These are phyloP conservation scores for Fusarium subtropicale DNA, from an alignment of 2,329 filamentous ascomycete genomes.

Conservation along the genomic window DNA sequence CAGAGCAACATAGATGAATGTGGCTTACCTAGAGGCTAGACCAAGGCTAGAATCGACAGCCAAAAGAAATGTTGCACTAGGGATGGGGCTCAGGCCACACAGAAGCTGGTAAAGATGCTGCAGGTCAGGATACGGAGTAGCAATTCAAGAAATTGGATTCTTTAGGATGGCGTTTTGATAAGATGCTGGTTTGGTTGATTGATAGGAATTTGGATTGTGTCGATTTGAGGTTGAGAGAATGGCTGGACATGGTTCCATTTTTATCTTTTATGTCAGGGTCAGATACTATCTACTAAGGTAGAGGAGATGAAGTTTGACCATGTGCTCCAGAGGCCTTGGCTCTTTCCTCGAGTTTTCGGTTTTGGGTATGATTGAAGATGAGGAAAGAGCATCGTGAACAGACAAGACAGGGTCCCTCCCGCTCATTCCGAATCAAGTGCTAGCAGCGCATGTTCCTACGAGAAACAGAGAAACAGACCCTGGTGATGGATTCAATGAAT, in stretches of 20 bases:
- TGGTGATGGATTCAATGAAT: conserved; percentile 1
- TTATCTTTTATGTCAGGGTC: conserved; percentile 8
- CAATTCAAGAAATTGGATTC: conserved; percentile 33
- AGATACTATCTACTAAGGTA: background rate
- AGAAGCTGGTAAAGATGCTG: conserved; percentile 19
- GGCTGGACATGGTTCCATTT: conserved; percentile 24
- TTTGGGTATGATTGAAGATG: conserved; percentile 3
- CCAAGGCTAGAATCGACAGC: conserved; percentile 29
- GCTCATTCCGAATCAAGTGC: conserved; percentile 37
- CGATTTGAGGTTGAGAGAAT: conserved; percentile 15
- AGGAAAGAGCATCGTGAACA: conserved; percentile 30
- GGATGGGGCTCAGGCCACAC: conserved; percentile 4
- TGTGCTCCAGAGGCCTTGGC: conserved; percentile 17
- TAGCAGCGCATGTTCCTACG: conserved; percentile 23
- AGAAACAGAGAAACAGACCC: background rate
- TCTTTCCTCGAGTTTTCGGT: conserved; percentile 11
- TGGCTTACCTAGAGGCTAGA: conserved; percentile 41
- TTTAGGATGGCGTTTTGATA: conserved; percentile 28
- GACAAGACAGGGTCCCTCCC: background rate
- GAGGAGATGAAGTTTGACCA: conserved; percentile 12
- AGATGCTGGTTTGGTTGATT: conserved; percentile 17
- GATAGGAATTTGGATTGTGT: conserved; percentile 21
- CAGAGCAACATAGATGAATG: conserved; percentile 22
- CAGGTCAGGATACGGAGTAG: background rate
- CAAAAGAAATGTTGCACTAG: conserved; percentile 39